These are phyloP conservation scores for Rhodamnia rubescens DNA, from an alignment of 345 rosid genomes.

Conservation along the genomic window DNA sequence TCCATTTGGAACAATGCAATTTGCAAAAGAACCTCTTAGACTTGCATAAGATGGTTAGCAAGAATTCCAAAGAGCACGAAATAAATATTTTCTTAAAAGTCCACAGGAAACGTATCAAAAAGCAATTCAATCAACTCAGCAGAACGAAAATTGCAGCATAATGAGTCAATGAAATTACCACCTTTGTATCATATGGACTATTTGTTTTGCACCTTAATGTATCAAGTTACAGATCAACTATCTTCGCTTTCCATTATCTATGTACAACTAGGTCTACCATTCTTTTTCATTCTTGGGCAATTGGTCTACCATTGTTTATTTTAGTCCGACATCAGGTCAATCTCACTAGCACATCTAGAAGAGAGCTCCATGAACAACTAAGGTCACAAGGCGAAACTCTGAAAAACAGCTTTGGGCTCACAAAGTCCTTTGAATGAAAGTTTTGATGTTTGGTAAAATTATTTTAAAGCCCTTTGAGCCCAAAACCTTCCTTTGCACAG, in stretches of 20 bases:
- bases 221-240: background rate
- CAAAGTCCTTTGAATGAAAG: background rate
- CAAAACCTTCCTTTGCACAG: background rate
- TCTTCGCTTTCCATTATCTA: background rate
- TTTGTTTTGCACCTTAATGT: background rate
- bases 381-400: background rate
- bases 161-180: background rate
- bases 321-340: background rate
- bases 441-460: background rate
- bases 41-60: background rate
- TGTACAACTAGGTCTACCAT: background rate
- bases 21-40: background rate
- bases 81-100: background rate
- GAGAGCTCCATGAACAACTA: background rate
- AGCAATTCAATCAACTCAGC: background rate
- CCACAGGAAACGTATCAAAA: background rate
- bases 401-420: background rate
- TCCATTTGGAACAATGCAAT: background rate
- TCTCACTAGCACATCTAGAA: background rate
- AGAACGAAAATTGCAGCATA: background rate
- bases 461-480: background rate
- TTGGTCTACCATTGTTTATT: background rate
- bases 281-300: background rate
- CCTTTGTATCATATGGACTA: background rate
- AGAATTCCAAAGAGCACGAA: background rate